phyloP scores from a whole-genome alignment of 2,329 filamentous ascomycete genomes.

The Fusarium burgessii region DNA sequence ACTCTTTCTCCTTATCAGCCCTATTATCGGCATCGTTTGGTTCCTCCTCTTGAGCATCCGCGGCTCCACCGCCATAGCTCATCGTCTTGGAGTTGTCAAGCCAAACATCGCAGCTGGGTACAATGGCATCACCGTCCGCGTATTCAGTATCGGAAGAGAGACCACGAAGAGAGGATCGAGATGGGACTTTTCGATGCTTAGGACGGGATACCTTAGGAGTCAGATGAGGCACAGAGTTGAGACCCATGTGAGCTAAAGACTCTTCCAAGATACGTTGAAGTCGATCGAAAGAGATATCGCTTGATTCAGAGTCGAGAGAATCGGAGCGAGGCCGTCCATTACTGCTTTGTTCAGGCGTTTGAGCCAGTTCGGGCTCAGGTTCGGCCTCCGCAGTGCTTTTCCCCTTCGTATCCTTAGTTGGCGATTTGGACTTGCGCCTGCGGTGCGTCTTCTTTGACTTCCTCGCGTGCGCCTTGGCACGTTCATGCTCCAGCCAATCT shows the following conservation, averaged over 20 bases:
- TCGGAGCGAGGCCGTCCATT: slow-evolving; percentile 55
- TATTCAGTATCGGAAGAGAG: slow-evolving; percentile 88
- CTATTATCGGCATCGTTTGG: slow-evolving; percentile 51
- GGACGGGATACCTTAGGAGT: slow-evolving; percentile 58
- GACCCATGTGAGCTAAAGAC: slow-evolving; percentile 67
- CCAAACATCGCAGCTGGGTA: slow-evolving; percentile 84
- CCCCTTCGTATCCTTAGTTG: slow-evolving; percentile 47
- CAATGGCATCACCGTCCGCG: slow-evolving; percentile 81
- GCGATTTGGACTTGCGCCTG: slow-evolving; percentile 57
- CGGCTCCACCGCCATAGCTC: slow-evolving; percentile 71
- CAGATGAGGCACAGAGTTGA: slow-evolving; percentile 59
- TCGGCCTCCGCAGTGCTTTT: slow-evolving; percentile 24
- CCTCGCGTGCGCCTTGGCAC: slow-evolving; percentile 68
- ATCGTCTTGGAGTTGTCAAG: slow-evolving; percentile 93
- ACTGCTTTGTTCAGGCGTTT: slow-evolving; percentile 40
- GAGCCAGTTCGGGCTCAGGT: slow-evolving; percentile 7
- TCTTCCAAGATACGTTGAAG: slow-evolving; percentile 84
- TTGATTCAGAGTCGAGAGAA: slow-evolving; percentile 75
- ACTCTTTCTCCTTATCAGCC: slow-evolving; percentile 76
- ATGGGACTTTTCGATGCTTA: slow-evolving; percentile 51
- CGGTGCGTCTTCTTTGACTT: slow-evolving; percentile 54
- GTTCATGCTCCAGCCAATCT: slow-evolving; percentile 87
- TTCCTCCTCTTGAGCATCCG: slow-evolving; percentile 56
- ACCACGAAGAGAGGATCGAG: slow-evolving; percentile 56
- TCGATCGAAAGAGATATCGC: slow-evolving; percentile 79